Evolutionary conservation across 306 rosid species (phyloP).

Genomic region (Senna siamea): DNA sequence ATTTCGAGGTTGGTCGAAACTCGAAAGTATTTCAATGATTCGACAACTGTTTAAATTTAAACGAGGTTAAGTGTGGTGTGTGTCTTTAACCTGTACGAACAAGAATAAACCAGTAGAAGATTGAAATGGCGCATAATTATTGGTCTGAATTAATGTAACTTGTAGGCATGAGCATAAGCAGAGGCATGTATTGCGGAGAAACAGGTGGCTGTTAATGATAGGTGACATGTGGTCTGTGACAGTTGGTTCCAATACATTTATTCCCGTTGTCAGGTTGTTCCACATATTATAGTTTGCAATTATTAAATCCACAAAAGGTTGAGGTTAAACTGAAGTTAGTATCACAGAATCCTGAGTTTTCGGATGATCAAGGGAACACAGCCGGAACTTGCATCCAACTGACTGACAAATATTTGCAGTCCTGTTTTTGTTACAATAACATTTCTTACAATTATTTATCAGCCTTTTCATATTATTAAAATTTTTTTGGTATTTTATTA

Average conservation of each 20-base stretch:
- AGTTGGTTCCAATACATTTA: no score
- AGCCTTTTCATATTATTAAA: no score
- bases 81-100: not conserved
- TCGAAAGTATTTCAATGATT: slow-evolving; percentile 2
- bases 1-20: no score
- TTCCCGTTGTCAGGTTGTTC: not conserved
- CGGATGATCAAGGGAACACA: no score
- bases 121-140: slow-evolving; percentile 16
- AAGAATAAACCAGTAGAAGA: slow-evolving; percentile 4
- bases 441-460: no score
- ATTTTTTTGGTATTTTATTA: no score
- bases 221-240: slow-evolving; percentile 17
- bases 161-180: not conserved
- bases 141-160: not conserved
- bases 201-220: not conserved
- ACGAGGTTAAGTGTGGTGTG: slow-evolving; percentile 9
- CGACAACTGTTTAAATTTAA: not conserved
- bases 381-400: no score
- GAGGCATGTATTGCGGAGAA: not conserved
- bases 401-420: no score
- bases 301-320: not conserved
- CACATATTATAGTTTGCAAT: not conserved
- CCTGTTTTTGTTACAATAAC: no score
- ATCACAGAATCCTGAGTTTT: not conserved
- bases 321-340: not conserved